Percentiles rank a stretch among this genome's conserved stretches.
Conservation (phyloP, 2,329 filamentous ascomycete species). For the Diaporthe destruens region DNA sequence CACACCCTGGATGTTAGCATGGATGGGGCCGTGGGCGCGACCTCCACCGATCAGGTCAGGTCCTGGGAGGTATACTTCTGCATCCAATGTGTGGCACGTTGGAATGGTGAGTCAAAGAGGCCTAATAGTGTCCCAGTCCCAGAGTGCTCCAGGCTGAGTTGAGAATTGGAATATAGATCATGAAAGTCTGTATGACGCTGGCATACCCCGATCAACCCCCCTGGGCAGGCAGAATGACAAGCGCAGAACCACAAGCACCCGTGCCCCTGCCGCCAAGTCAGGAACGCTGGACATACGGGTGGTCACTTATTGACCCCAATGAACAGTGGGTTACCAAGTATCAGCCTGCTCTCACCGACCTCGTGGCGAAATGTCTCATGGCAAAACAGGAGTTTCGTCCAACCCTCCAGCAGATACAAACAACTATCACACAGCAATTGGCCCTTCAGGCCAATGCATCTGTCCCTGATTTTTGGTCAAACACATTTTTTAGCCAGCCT, state of each 20-base stretch:
- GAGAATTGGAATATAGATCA: background rate
- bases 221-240: background rate
- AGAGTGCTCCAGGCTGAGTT: background rate
- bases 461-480: background rate
- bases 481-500: background rate
- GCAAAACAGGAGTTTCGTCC: slow-evolving; percentile 22
- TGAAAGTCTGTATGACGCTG: slow-evolving; percentile 29
- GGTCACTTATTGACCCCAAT: background rate
- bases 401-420: slow-evolving; percentile 5
- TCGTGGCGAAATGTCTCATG: slow-evolving; percentile 29
- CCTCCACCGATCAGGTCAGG: slow-evolving; percentile 20
- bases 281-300: slow-evolving; percentile 22
- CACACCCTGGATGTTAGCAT: slow-evolving; percentile 2
- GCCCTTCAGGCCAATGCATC: background rate
- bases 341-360: background rate
- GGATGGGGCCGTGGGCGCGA: background rate
- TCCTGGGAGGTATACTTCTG: background rate
- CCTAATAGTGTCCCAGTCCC: too few species aligned
- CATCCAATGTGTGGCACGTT: slow-evolving; percentile 31
- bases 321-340: background rate
- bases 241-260: background rate
- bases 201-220: background rate
- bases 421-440: background rate
- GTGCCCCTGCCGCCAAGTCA: background rate
- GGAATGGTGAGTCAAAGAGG: slow-evolving; percentile 18